Percentiles rank a stretch among this genome's conserved stretches.
Evolutionary conservation across 257 asterid species (phyloP).

Genomic region (Gentiana straminea): DNA sequence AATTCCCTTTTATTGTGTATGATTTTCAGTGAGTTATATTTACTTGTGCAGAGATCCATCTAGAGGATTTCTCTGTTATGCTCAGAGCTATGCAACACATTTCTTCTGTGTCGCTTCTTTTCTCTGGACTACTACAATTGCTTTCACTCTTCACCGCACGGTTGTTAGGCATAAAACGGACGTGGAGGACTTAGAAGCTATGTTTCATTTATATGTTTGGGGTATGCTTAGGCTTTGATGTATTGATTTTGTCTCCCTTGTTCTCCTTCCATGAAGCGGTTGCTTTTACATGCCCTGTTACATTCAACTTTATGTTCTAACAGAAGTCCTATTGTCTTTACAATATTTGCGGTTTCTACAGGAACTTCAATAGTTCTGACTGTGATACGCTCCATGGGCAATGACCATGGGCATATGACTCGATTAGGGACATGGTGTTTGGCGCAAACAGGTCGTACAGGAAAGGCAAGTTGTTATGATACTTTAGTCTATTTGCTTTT

Average conservation of each 20-base stretch:
- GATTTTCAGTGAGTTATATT: constrained; percentile 6
- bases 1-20: constrained; percentile 6
- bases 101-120: constrained; percentile 97
- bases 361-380: constrained; percentile 76
- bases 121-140: constrained; percentile 93
- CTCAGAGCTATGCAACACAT: constrained; percentile 96
- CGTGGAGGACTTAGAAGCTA: constrained; percentile 95
- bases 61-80: constrained; percentile 85
- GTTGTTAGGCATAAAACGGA: constrained; percentile 98
- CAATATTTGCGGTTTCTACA: neutral
- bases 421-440: constrained; percentile 86
- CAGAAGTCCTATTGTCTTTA: neutral
- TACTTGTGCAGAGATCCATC: constrained; percentile 83
- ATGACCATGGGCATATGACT: constrained; percentile 72
- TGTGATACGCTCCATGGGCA: constrained; percentile 78
- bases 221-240: constrained; percentile 37
- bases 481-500: neutral
- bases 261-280: neutral
- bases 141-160: constrained; percentile 92
- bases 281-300: neutral
- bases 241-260: no score
- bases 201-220: constrained; percentile 98
- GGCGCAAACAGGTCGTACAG: constrained; percentile 82
- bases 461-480: constrained; percentile 52
- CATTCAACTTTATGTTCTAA: neutral